Evolutionary conservation across 2,329 filamentous ascomycete species (phyloP).

Genomic region (Aureobasidium subglaciale): DNA sequence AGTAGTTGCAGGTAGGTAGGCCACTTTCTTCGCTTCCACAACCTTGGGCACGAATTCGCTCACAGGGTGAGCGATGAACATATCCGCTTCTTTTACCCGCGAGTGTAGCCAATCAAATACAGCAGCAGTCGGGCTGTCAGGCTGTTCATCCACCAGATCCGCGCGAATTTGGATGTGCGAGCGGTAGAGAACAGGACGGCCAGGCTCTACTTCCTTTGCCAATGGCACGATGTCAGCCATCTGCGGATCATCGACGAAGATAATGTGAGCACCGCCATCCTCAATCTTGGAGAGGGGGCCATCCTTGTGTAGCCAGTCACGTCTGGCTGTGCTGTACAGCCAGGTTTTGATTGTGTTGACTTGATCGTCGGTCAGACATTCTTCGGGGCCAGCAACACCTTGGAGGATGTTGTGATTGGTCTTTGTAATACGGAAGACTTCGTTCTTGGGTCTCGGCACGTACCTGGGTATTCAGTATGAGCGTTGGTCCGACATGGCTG

Average conservation of each 20-base stretch:
- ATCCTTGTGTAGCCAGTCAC: slow-evolving; percentile 64
- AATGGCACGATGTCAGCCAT: slow-evolving; percentile 74
- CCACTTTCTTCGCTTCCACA: slow-evolving; percentile 60
- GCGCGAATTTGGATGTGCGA: slow-evolving; percentile 78
- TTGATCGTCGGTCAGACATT: slow-evolving; percentile 58
- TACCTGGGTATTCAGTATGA: slow-evolving; percentile 25
- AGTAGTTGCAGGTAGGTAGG: slow-evolving; percentile 71
- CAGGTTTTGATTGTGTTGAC: slow-evolving; percentile 60
- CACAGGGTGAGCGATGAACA: slow-evolving; percentile 79
- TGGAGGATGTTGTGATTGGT: slow-evolving; percentile 85
- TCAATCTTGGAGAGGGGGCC: slow-evolving; percentile 59
- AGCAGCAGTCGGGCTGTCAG: slow-evolving; percentile 61
- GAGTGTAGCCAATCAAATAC: slow-evolving; percentile 72
- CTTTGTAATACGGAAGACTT: slow-evolving; percentile 77
- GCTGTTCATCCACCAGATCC: slow-evolving; percentile 55
- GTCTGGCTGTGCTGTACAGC: slow-evolving; percentile 64
- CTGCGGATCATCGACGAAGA: slow-evolving; percentile 76
- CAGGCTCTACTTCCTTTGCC: slow-evolving; percentile 62
- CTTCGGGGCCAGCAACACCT: slow-evolving; percentile 60
- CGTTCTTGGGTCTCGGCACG: slow-evolving; percentile 71
- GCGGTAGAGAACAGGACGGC: slow-evolving; percentile 71
- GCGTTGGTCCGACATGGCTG: no score
- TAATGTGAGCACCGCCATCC: slow-evolving; percentile 67
- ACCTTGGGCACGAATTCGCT: slow-evolving; percentile 64
- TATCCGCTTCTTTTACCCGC: slow-evolving; percentile 61